Evolutionary conservation across 192 early-diverging fungal species (phyloP), one percentile per base, ranked within the genome.

Genomic region (Coemansia sp.): DNA sequence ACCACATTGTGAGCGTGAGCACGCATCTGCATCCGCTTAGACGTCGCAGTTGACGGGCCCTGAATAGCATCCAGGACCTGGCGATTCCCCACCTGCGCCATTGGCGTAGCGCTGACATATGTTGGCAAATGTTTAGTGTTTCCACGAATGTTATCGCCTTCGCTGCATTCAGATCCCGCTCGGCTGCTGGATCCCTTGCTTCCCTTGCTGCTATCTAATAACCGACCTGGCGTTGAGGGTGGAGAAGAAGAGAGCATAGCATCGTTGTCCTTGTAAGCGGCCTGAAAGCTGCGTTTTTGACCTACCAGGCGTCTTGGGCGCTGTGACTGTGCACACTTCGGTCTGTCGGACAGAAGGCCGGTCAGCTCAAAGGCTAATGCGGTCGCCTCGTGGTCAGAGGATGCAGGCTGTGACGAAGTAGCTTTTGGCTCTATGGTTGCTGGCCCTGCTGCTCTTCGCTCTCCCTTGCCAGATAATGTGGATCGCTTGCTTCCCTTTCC

Each of bases 191-290:
- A 48, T n/a, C 54, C 62, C 6, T 52, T 47, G 37, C 78, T 81
- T 50, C 64, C 45, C 43, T 47, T 63, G 61, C 65, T 64, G 44
- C 64, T 41, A 18, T 63, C 75, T 3, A 74, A 40, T 15, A 71
- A 60, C n/a, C 71, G 74, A 0, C 64, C 59, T 6, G 75, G 75
- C 0, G 71, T 68, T 9, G 75, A 74, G 1, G 79, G 74, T 16
- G 79, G 79, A 12, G 79, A 81, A 16, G 79, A 81, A n/a, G 79
- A 81, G 19, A 61, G 69, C 49, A 71, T 37, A 41, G 65, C 65
- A 4, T 54, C 50, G n/a, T 38, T 52, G 44, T 19, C 56, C 32
- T 59, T 38, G n/a, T 7, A 16, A 39, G 26, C 16, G 15, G 57
- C 8, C 5, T 15, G 37, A 41, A 32, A 9, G 8, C 16, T 41